Conservation (phyloP, 176 grass and related monocot genomes). For the Oryza nivara region DNA sequence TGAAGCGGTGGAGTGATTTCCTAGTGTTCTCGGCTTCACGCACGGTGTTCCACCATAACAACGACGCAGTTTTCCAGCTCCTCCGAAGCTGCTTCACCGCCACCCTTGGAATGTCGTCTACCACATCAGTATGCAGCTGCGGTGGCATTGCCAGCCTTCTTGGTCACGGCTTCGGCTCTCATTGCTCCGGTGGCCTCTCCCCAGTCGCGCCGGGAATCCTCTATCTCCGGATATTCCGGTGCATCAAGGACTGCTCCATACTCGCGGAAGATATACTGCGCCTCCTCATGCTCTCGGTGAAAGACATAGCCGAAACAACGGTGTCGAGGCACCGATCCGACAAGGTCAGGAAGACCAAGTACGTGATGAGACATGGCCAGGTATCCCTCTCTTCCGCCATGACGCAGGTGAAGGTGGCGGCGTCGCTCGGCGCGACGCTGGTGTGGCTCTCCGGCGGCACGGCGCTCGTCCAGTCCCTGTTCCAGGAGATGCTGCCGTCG, state of each 20-base stretch:
- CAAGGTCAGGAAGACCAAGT: constrained; percentile 73
- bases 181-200: constrained; percentile 84
- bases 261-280: constrained; percentile 77
- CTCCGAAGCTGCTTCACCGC: constrained; percentile 84
- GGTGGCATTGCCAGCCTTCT: constrained; percentile 85
- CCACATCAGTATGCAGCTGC: constrained; percentile 59
- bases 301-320: constrained; percentile 73
- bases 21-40: constrained; percentile 91
- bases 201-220: constrained; percentile 95
- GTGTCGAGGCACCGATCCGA: constrained; percentile 50
- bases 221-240: constrained; percentile 82
- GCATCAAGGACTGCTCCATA: constrained; percentile 89
- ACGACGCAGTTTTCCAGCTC: constrained; percentile 77
- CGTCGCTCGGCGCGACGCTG: constrained; percentile 73
- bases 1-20: constrained; percentile 94
- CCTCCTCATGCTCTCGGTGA: constrained; percentile 82
- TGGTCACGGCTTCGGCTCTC: constrained; percentile 89
- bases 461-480: constrained; percentile 71
- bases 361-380: constrained; percentile 63
- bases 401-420: constrained; percentile 72
- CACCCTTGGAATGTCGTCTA: constrained; percentile 61
- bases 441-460: constrained; percentile 89
- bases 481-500: constrained; percentile 94
- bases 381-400: constrained; percentile 75
- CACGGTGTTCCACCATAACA: constrained; percentile 97